phyloP scores from a whole-genome alignment of 805 yeast species.

The Candida gorgasii region DNA sequence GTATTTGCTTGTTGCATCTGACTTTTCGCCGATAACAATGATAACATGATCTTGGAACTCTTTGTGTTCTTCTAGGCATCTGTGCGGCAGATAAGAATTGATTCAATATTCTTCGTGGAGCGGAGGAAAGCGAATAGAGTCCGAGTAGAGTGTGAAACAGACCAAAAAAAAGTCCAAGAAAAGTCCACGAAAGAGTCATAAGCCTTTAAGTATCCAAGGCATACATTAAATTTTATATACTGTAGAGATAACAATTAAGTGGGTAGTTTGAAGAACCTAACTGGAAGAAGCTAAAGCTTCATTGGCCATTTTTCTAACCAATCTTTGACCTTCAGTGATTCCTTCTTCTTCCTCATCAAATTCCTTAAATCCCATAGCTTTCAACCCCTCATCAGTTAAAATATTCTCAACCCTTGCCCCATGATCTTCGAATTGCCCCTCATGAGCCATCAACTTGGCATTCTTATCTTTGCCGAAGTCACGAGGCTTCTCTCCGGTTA shows the following conservation, averaged over 20 bases:
- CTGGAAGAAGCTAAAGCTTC: too few relatives aligned
- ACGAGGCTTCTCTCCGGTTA: slow-evolving; percentile 13
- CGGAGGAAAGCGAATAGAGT: not conserved
- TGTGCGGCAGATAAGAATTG: too few relatives aligned
- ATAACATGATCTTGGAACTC: slow-evolving; percentile 17
- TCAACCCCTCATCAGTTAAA: slow-evolving; percentile 20
- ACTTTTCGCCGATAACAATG: slow-evolving; percentile 15
- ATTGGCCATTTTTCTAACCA: slow-evolving; percentile 25
- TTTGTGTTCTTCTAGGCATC: slow-evolving; percentile 19
- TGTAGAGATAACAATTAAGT: not conserved
- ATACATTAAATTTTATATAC: too few relatives aligned
- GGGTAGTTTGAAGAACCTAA: too few relatives aligned
- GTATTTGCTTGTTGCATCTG: slow-evolving; percentile 17
- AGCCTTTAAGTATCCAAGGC: too few relatives aligned
- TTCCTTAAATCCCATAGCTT: slow-evolving; percentile 26
- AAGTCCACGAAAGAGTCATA: too few relatives aligned
- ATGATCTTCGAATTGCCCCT: slow-evolving; percentile 20
- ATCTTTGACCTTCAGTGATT: slow-evolving; percentile 25
- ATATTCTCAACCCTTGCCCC: slow-evolving; percentile 21
- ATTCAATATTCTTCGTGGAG: not conserved
- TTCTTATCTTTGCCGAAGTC: slow-evolving; percentile 14
- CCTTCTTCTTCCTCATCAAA: slow-evolving; percentile 23
- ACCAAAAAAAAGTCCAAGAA: too few relatives aligned
- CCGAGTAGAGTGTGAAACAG: too few relatives aligned
- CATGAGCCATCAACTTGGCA: not conserved